Conservation (phyloP, 2,329 filamentous ascomycete species). For the Sporothrix pseudoabietina region DNA sequence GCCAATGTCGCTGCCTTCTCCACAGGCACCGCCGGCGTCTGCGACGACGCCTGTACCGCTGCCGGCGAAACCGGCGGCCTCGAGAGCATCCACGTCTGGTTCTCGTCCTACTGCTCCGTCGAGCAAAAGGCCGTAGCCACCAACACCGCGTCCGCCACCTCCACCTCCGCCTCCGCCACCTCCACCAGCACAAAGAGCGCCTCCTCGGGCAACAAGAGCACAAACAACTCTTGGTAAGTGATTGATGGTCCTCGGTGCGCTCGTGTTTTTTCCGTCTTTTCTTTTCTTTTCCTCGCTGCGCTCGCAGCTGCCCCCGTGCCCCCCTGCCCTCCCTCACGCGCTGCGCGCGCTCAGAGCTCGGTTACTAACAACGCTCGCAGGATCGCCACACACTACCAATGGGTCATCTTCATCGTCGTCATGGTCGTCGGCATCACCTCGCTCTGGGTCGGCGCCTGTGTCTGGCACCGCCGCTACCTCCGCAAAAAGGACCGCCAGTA, state of each 20-base stretch:
- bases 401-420: slow-evolving; percentile 79
- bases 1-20: slow-evolving; percentile 60
- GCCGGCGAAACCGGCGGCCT: slow-evolving; percentile 53
- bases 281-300: neutral
- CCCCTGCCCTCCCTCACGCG: neutral
- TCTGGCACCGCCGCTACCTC: slow-evolving; percentile 73
- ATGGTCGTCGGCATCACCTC: slow-evolving; percentile 68
- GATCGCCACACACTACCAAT: slow-evolving; percentile 72
- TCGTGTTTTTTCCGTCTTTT: neutral
- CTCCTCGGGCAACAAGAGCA: slow-evolving; percentile 19
- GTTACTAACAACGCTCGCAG: slow-evolving; percentile 45
- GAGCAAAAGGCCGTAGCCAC: slow-evolving; percentile 46
- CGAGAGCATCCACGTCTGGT: slow-evolving; percentile 68
- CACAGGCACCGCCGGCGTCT: slow-evolving; percentile 60
- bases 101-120: slow-evolving; percentile 62
- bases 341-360: neutral
- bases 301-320: neutral
- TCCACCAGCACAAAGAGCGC: neutral
- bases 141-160: slow-evolving; percentile 38
- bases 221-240: slow-evolving; percentile 29
- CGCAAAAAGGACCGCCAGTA: slow-evolving; percentile 65
- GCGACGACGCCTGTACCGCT: slow-evolving; percentile 60
- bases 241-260: neutral
- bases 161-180: neutral
- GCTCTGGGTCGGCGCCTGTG: slow-evolving; percentile 68